Percentiles rank a stretch among this genome's conserved stretches.
Evolutionary conservation across 495 filamentous ascomycete species (phyloP).

Genomic region (Saxophila tyrrhenica): DNA sequence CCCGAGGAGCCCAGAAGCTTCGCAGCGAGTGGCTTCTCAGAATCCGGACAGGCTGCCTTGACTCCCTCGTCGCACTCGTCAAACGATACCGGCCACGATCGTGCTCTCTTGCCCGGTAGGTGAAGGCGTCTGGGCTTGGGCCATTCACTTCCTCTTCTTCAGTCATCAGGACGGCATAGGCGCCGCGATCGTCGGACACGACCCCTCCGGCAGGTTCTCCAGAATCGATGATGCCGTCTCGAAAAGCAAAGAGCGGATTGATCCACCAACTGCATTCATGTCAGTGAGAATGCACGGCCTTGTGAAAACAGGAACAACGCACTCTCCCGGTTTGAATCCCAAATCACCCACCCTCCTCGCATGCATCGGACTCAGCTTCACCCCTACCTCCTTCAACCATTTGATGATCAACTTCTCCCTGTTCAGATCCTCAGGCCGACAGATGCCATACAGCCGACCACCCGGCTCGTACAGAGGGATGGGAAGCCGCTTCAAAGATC

Average conservation of each 20-base stretch:
- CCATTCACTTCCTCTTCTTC: constrained; percentile 22
- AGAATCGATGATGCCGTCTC: constrained; percentile 30
- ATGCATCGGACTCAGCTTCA: constrained; percentile 8
- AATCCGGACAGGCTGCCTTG: constrained; percentile 24
- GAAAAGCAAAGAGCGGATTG: constrained; percentile 27
- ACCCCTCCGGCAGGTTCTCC: constrained; percentile 21
- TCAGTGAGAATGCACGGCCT: neutral
- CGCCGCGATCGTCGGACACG: constrained; percentile 22
- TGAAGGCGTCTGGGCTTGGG: constrained; percentile 17
- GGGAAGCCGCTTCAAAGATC: constrained; percentile 20
- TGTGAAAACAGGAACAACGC: constrained; percentile 2
- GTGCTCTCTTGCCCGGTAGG: constrained; percentile 17
- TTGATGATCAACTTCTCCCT: constrained; percentile 14
- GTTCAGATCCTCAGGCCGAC: constrained; percentile 18
- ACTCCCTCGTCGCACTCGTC: constrained; percentile 19
- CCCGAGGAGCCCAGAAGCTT: constrained; percentile 26
- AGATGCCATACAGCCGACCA: constrained; percentile 25
- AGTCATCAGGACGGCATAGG: constrained; percentile 29
- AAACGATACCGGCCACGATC: constrained; percentile 28
- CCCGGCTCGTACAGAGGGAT: constrained; percentile 26
- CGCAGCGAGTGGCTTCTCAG: constrained; percentile 26
- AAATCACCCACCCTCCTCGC: constrained; percentile 19
- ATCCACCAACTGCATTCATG: constrained; percentile 29
- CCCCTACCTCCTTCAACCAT: constrained; percentile 7
- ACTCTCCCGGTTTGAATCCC: constrained; percentile 30